Conservation (phyloP, 2,329 filamentous ascomycete species). For the Fusarium circinatum region DNA sequence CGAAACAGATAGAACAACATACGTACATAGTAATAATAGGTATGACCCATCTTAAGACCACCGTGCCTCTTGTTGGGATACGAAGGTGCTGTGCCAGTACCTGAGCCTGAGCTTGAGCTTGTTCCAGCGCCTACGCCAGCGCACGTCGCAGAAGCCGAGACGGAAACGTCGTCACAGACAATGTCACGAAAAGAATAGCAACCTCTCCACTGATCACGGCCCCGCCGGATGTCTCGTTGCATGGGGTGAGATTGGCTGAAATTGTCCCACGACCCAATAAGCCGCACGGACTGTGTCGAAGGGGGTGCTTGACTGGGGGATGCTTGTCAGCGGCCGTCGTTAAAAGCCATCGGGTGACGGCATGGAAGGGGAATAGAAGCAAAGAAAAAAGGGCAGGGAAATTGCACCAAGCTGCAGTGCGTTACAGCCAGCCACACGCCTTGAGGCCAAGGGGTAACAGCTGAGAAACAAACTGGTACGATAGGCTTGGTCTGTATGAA, state of each 20-base stretch:
- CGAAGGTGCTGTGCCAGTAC: constrained; percentile 35
- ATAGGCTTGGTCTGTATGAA: constrained; percentile 4
- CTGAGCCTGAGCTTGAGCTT: constrained; percentile 28
- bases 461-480: constrained; percentile 21
- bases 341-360: constrained; percentile 25
- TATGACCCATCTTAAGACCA: constrained; percentile 89
- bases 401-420: constrained; percentile 28
- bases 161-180: constrained; percentile 77
- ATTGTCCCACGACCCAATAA: constrained; percentile 96
- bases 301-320: constrained; percentile 66
- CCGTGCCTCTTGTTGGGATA: constrained; percentile 68
- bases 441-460: constrained; percentile 13
- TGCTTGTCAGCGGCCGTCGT: constrained; percentile 42
- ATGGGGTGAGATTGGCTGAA: constrained; percentile 82
- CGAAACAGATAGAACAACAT: constrained; percentile 53
- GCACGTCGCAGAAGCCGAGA: constrained; percentile 44
- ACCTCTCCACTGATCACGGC: constrained; percentile 83
- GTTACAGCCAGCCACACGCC: constrained; percentile 34
- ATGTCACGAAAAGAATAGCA: constrained; percentile 90
- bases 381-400: constrained; percentile 39
- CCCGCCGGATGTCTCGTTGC: constrained; percentile 80
- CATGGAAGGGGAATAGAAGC: constrained; percentile 40
- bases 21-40: constrained; percentile 98
- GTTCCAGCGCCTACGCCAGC: constrained; percentile 37
- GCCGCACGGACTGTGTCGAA: constrained; percentile 75